phyloP scores from a whole-genome alignment of 805 yeast genomes.

The Lipomyces anomalus region DNA sequence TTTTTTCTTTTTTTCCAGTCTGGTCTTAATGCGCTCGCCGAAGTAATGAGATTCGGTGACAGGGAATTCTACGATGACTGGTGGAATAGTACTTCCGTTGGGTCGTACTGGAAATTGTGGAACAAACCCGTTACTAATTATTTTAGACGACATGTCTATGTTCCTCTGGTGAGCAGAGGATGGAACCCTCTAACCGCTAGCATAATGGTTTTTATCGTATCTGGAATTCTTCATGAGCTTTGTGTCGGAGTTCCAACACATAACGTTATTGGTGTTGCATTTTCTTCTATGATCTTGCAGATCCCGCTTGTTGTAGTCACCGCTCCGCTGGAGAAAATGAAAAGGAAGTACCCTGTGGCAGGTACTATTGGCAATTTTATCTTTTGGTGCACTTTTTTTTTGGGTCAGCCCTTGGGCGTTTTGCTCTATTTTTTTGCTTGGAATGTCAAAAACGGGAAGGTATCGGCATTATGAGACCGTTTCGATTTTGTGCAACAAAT shows the following conservation, averaged over 20 bases:
- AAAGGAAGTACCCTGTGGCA: conserved; percentile 39
- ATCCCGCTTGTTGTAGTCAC: conserved; percentile 40
- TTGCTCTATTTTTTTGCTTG: conserved; percentile 43
- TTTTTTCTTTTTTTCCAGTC: conserved; percentile 42
- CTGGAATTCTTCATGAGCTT: conserved; percentile 44
- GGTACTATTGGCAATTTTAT: conserved; percentile 41
- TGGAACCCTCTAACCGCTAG: conserved; percentile 31
- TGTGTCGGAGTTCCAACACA: conserved; percentile 45
- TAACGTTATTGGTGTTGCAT: conserved; percentile 42
- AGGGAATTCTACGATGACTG: conserved; percentile 44
- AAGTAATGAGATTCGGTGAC: conserved; percentile 41
- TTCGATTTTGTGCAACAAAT: too few species aligned
- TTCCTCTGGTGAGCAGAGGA: conserved; percentile 38
- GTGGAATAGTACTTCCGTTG: conserved; percentile 49
- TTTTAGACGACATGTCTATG: conserved; percentile 40
- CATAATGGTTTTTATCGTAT: conserved; percentile 38
- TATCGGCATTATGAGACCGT: too few species aligned
- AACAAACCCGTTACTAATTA: conserved; percentile 42
- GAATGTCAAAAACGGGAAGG: conserved; percentile 33
- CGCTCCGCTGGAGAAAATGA: conserved; percentile 39
- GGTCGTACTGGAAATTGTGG: conserved; percentile 45
- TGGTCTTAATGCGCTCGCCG: conserved; percentile 41
- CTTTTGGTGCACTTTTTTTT: conserved; percentile 42
- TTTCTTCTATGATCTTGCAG: conserved; percentile 41
- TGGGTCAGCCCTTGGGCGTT: conserved; percentile 44